Percentiles rank a stretch among this genome's conserved stretches.
These are phyloP conservation scores for Lachnellula suecica DNA, from an alignment of 2,329 filamentous ascomycete species.

Conservation along the genomic window DNA sequence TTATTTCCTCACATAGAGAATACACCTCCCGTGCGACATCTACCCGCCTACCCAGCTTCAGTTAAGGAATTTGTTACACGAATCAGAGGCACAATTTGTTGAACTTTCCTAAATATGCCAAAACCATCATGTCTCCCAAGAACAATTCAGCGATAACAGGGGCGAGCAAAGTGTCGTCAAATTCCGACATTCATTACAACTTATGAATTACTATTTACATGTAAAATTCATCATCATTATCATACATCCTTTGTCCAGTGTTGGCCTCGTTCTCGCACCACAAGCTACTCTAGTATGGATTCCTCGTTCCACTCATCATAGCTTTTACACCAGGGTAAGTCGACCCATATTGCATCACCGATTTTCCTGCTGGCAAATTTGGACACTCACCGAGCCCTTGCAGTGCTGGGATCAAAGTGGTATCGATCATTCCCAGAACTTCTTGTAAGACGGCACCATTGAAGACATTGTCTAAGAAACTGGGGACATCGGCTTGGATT, in stretches of 20 bases:
- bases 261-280: background rate
- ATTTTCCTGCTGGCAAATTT: conserved; percentile 10
- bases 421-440: conserved; percentile 10
- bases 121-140: too few relatives aligned
- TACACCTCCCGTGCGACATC: too few relatives aligned
- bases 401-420: conserved; percentile 11
- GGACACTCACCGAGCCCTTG: conserved; percentile 13
- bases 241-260: background rate
- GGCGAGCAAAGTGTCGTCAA: background rate
- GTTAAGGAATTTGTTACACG: too few relatives aligned
- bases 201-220: background rate
- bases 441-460: background rate
- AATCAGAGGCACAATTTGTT: too few relatives aligned
- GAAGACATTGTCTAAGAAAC: conserved; percentile 14
- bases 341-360: conserved; percentile 10
- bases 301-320: background rate
- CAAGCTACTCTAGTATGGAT: background rate
- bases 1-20: too few relatives aligned
- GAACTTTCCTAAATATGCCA: too few relatives aligned
- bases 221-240: background rate
- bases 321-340: conserved; percentile 16
- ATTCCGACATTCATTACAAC: background rate
- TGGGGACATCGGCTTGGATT: conserved; percentile 16
- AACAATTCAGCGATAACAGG: too few relatives aligned
- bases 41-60: too few relatives aligned